A percentile compares a stretch with the other conserved stretches of the same genome.
Evolutionary conservation across 129 eudicot species (phyloP).

Genomic region (Pseudognaphalium luteoalbum): DNA sequence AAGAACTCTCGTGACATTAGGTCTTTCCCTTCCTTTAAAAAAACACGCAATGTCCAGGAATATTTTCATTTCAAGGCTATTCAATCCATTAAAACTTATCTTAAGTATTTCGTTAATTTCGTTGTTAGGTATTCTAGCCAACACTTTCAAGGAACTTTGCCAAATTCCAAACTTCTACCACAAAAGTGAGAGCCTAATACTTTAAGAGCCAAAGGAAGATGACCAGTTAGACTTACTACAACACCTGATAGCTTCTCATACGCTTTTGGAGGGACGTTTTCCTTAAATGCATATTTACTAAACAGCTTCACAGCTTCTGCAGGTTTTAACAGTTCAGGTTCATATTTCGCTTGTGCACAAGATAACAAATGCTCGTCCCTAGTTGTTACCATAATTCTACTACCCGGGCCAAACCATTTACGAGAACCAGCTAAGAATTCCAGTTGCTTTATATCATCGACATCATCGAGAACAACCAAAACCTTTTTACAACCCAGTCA

Average conservation of each 20-base stretch:
- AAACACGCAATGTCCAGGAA: slow-evolving; percentile 1
- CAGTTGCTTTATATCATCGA: neutral
- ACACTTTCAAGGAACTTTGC: neutral
- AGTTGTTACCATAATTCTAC: neutral
- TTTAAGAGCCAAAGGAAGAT: slow-evolving; percentile 10
- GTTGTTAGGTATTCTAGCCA: neutral
- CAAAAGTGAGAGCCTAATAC: neutral
- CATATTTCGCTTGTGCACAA: neutral
- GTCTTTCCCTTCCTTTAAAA: neutral
- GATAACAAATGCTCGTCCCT: neutral
- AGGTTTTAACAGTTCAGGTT: neutral
- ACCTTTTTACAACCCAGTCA: neutral
- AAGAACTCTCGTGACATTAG: neutral
- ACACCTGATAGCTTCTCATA: neutral
- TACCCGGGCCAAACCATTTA: neutral
- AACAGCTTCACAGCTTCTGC: neutral
- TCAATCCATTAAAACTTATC: neutral
- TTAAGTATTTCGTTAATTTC: neutral
- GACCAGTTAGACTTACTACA: neutral
- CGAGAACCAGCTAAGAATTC: neutral
- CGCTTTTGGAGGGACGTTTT: neutral
- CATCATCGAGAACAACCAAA: neutral
- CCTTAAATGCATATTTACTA: neutral
- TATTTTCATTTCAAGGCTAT: neutral
- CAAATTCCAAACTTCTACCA: neutral